phyloP scores from a whole-genome alignment of 2,329 filamentous ascomycete genomes.

The Aspergillus hortae region DNA sequence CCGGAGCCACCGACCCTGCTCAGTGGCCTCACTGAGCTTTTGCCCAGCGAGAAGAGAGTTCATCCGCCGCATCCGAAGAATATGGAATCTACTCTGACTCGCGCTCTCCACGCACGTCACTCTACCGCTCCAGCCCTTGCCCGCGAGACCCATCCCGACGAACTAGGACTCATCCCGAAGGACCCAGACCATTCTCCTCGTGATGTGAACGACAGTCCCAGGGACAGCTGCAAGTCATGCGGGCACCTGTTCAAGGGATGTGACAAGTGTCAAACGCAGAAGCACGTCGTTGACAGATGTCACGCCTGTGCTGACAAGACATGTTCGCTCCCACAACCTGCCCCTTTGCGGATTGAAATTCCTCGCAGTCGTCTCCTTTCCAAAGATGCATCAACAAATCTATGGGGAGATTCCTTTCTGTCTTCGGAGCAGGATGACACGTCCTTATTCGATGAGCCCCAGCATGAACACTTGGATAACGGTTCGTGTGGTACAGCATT shows the following conservation, averaged over 20 bases:
- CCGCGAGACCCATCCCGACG: neutral
- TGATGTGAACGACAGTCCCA: neutral
- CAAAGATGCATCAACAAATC: too few relatives aligned
- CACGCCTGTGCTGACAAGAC: constrained; percentile 1
- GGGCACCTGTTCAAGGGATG: neutral
- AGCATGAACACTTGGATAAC: too few relatives aligned
- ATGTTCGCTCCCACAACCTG: neutral
- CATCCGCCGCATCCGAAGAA: too few relatives aligned
- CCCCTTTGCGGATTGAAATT: neutral
- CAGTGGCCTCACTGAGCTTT: too few relatives aligned
- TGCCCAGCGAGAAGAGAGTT: too few relatives aligned
- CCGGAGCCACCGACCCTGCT: too few relatives aligned
- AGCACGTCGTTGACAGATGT: neutral
- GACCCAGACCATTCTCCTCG: neutral
- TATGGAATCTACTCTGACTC: too few relatives aligned
- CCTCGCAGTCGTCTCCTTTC: neutral
- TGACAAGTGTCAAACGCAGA: neutral
- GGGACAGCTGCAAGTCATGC: neutral
- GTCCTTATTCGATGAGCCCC: too few relatives aligned
- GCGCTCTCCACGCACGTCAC: neutral
- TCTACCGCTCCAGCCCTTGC: neutral
- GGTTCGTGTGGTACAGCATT: too few relatives aligned
- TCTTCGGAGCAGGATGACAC: too few relatives aligned
- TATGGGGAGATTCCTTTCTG: too few relatives aligned
- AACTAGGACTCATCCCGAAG: neutral